Base-by-base conservation (phyloP, 805 yeast genomes). In the Ogataea nonfermentans region DNA sequence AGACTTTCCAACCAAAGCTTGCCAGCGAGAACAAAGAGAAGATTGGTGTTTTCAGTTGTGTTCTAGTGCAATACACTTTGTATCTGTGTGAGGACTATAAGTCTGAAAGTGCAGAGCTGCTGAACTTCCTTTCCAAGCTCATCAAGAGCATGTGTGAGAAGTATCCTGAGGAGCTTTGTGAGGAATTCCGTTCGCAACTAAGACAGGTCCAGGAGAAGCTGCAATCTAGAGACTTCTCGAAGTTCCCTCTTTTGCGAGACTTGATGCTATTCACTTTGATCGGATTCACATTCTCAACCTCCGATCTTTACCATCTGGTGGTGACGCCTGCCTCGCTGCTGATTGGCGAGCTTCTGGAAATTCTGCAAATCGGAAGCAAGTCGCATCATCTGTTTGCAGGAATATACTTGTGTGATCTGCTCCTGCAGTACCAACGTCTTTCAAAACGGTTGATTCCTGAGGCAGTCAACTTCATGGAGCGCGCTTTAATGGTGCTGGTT, bases 231-330 rank as follows among this genome's bases (percentile, higher is more conserved):
- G 53, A 55, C 10, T 31, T 34, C 11, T 19, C 35, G 3, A 13
- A 28, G 10, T 70, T 67, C 43, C 70, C 74, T 22, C 62, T 58
- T 29, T 51, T 64, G 11, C 65, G 76, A 1, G 95, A 89, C 56
- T 62, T 88, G 43, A 62, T 86, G 5, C 76, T 84, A 44, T 85
- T 82, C 54, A 70, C 79, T 0, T 52, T 88, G 4, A 70, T 90
- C 41, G 97, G 97, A 6, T 68, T 73, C 38, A 58, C 89, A 4
- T 93, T 84, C 57, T 90, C 99, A 0, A 88, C 97, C 1, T 93
- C 99, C 0, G 99, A 93, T 68, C 90, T 88, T 57, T 91, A 85
- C 63, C 99, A 93, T 68, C 70, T 89, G 43, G 84, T 93, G 9
- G 90, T 81, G 4, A 90, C 96, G 0, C 96, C 97, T 3, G 74